Percentiles rank a stretch among this genome's conserved stretches.
phyloP scores from a whole-genome alignment of 805 yeast species.

The Wickerhamomyces bovis region DNA sequence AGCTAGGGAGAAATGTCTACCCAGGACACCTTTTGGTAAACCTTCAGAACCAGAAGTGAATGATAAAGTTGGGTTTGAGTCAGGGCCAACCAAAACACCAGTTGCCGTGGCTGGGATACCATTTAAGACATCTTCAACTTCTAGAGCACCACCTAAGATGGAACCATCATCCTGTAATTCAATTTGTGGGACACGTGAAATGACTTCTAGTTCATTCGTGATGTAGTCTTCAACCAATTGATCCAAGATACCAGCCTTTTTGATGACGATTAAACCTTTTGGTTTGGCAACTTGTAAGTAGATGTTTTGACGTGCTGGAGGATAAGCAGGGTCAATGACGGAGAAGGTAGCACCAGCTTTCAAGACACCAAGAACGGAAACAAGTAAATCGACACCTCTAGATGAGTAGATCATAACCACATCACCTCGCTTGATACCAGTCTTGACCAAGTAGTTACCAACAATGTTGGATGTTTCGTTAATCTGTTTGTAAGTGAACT shows the following conservation, averaged over 20 bases:
- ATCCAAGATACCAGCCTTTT: constrained; percentile 83
- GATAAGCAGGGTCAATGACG: constrained; percentile 98
- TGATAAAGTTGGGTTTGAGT: constrained; percentile 91
- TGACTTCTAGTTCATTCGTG: constrained; percentile 60
- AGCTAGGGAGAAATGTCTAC: constrained; percentile 94
- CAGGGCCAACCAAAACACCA: constrained; percentile 95
- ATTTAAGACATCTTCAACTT: constrained; percentile 43
- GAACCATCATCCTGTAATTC: constrained; percentile 73
- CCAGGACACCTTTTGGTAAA: constrained; percentile 96
- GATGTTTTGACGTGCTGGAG: constrained; percentile 94
- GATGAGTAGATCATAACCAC: constrained; percentile 97
- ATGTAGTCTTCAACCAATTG: constrained; percentile 76
- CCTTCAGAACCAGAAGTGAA: constrained; percentile 99
- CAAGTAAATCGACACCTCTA: constrained; percentile 94
- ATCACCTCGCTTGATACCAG: constrained; percentile 86
- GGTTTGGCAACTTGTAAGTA: constrained; percentile 94
- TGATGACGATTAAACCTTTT: constrained; percentile 79
- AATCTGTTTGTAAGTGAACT: constrained; percentile 81
- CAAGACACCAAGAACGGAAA: constrained; percentile 95
- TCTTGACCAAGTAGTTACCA: constrained; percentile 76
- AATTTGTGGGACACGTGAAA: constrained; percentile 69
- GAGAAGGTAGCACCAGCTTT: constrained; percentile 99
- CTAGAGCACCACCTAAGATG: constrained; percentile 50
- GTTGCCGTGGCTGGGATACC: constrained; percentile 53
- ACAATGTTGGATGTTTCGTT: constrained; percentile 90